Conservation (phyloP, 345 rosid genomes). For the Mangifera indica region DNA sequence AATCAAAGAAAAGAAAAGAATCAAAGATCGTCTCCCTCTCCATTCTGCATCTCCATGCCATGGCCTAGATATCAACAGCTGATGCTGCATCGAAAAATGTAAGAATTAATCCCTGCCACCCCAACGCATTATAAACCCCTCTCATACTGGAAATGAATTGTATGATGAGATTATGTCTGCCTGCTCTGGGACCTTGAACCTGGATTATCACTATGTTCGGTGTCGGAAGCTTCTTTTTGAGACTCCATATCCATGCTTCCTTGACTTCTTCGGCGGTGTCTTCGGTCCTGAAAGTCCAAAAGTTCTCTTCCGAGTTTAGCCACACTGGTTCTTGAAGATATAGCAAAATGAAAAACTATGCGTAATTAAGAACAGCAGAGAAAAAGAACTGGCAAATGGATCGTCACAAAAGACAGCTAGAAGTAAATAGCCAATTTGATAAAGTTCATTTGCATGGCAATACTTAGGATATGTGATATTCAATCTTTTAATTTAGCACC, state of each 20-base stretch:
- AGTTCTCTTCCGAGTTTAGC: neutral
- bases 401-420: too few species aligned
- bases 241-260: constrained; percentile 76
- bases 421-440: neutral
- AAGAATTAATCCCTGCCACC: constrained; percentile 15
- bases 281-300: constrained; percentile 58
- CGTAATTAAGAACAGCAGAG: neutral
- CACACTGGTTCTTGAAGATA: neutral
- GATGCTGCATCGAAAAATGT: too few species aligned
- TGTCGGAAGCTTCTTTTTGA: constrained; percentile 72
- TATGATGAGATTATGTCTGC: constrained; percentile 21
- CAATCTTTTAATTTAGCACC: neutral
- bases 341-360: neutral
- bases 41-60: constrained; percentile 17
- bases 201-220: constrained; percentile 55
- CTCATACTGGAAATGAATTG: neutral
- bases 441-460: neutral
- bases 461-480: neutral
- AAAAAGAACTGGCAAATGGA: neutral
- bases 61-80: constrained; percentile 44
- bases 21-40: constrained; percentile 20
- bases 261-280: constrained; percentile 63
- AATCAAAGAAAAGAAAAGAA: neutral
- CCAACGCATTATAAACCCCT: neutral
- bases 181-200: constrained; percentile 69